Base-by-base conservation (phyloP, 2,329 filamentous ascomycete species). In the Hymenoscyphus salicellus region DNA sequence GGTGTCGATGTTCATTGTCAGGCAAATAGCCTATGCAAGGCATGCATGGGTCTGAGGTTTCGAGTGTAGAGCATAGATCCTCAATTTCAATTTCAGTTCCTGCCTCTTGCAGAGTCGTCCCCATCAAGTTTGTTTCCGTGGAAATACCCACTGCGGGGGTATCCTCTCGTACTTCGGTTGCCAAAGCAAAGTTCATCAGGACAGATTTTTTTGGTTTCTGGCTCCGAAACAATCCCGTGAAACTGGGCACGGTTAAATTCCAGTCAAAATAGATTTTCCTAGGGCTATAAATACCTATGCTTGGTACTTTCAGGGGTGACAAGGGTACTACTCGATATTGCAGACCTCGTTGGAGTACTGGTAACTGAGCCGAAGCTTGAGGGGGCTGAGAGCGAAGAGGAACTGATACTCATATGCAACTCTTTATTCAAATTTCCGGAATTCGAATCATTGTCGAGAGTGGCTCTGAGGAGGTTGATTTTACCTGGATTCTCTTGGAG, bases 21-120 rank as follows among this genome's bases (percentile, higher is more conserved):
- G 56, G 32, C 3, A 71, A 59, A 60, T 67, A 71, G 5, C 70
- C 68, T 8, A 71, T 49, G 36, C 63, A 66, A 49, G 8, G 20
- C 3, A 10, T 20, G 16, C 28, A 14, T 32, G 8, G 20, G 8
- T 7, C 33, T 6, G 23, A 32, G 14, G 2, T 49, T 52, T 55
- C 43, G 26, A 71, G 16, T 17, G 63, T n/a, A 14, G 63, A 64
- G 36, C 70, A 72, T 2, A 71, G 41, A 59, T 69, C 64, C 3
- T 67, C 46, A 30, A 72, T 72, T 36, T 62, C 60, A 17, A 41
- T 60, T 3, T 64, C 55, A 41, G 38, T 14, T 3, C 36, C 32
- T n/a, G 43, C 5, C 10, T 49, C 46, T 11, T 23, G 46, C 11
- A 49, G 7, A 23, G 2, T 26, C 5, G 20, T 14, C 46, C 26